Percentiles rank a stretch among this genome's conserved stretches.
Evolutionary conservation across 257 asterid genomes (phyloP).

Genomic region (Solanum bulbocastanum): DNA sequence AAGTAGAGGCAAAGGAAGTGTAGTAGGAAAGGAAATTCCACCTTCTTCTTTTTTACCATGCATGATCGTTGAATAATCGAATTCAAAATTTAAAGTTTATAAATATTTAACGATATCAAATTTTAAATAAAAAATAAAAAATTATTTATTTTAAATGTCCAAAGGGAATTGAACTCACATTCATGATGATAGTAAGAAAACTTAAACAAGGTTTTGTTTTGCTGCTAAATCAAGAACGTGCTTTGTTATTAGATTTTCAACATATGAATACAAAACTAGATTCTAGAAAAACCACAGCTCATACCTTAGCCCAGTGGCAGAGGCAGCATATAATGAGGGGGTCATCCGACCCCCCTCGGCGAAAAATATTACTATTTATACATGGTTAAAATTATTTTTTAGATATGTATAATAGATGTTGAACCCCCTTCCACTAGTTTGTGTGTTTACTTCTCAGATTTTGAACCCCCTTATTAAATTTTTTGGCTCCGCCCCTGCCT

Average conservation of each 20-base stretch:
- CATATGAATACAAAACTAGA: neutral
- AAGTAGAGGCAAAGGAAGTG: neutral
- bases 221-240: neutral
- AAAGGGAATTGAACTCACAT: neutral
- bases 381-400: too few relatives aligned
- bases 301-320: neutral
- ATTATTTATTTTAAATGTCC: neutral
- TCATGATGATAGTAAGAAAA: neutral
- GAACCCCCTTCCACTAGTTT: too few relatives aligned
- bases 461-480: too few relatives aligned
- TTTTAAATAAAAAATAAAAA: neutral
- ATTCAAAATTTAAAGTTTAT: neutral
- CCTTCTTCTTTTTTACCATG: neutral
- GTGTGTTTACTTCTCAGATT: too few relatives aligned
- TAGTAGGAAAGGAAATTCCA: neutral
- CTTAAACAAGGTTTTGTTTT: neutral
- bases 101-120: neutral
- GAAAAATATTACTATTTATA: too few relatives aligned
- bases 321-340: too few relatives aligned
- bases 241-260: neutral
- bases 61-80: neutral
- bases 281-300: neutral
- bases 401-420: too few relatives aligned
- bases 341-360: too few relatives aligned
- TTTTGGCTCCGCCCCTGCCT: neutral